A percentile compares a stretch with the other conserved stretches of the same genome.
phyloP scores from a whole-genome alignment of 306 rosid genomes.

The Glycine soja region DNA sequence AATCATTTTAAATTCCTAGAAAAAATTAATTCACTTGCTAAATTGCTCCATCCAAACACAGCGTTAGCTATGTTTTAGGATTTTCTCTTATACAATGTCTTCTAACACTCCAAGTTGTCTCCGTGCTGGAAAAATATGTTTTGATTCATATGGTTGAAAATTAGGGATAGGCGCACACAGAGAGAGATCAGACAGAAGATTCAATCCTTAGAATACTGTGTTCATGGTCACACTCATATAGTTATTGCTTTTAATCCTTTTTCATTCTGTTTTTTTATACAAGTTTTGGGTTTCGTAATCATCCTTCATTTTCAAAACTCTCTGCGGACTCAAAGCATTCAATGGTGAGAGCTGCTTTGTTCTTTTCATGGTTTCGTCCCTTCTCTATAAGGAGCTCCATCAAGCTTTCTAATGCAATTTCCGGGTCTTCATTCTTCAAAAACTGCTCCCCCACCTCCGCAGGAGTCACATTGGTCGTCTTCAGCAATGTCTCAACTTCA shows the following conservation, averaged over 20 bases:
- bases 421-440: slow-evolving; percentile 41
- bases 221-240: background rate
- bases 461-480: slow-evolving; percentile 48
- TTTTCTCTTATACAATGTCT: no score
- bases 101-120: no score
- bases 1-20: no score
- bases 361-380: background rate
- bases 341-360: background rate
- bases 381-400: slow-evolving; percentile 27
- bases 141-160: no score
- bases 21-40: no score
- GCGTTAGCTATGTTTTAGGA: no score
- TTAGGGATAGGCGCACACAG: no score
- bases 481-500: slow-evolving; percentile 28
- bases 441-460: slow-evolving; percentile 54
- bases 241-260: no score
- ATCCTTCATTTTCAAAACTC: background rate
- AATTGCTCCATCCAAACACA: no score
- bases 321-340: no score
- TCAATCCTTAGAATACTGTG: background rate
- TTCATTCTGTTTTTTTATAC: background rate
- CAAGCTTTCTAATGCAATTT: slow-evolving; percentile 40
- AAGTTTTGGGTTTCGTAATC: background rate
- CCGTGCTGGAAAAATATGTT: no score
- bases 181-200: background rate